Evolutionary conservation across 2,329 filamentous ascomycete species (phyloP), one percentile per base, ranked within the genome.

Genomic region (Pseudogymnoascus sp.): DNA sequence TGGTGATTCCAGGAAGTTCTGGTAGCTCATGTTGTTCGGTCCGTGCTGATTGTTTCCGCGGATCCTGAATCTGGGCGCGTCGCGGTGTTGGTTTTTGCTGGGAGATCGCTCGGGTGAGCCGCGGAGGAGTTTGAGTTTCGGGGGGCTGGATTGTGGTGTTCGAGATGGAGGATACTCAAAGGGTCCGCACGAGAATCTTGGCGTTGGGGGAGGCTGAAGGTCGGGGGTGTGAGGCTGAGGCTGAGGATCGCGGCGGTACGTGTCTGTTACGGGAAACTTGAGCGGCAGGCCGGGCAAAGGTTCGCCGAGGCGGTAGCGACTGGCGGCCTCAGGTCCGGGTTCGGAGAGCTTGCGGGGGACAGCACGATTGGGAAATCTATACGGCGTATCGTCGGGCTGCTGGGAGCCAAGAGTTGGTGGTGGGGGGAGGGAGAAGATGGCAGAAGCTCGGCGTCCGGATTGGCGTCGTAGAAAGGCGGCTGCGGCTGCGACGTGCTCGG

Each of bases 1-100:
- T 28, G 67, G 62, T 3, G 62, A 58, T 15, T 70, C 68, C 26
- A 63, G 41, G 45, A 66, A 69, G 58, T 65, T 67, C 58, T 67
- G 67, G 33, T 63, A 64, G 39, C 60, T 63, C 62, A 64, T 64
- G n/a, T 33, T 56, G 41, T 28, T 39, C 15, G 13, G 12, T 10
- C 5, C 23, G 15, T 18, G 19, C 8, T 18, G 38, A 3, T 12
- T 12, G n/a, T 13, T 48, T 28, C 45, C 23, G 15, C 45, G 26
- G 26, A 52, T 52, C 7, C 9, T 18, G 26, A 52, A 52, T 2
- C 45, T n/a, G 12, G 45, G 23, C 4, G 7, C 9, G 3, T 30
- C 23, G n/a, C 23, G 6, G 45, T 52, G 12, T n/a, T 28, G n/a
- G 7, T n/a, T 15, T 18, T 15, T 30, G 45, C 8, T 52, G 5